Evolutionary conservation across 768 basidiomycete species (phyloP).

Genomic region (Goffeauzyma gilvescens): DNA sequence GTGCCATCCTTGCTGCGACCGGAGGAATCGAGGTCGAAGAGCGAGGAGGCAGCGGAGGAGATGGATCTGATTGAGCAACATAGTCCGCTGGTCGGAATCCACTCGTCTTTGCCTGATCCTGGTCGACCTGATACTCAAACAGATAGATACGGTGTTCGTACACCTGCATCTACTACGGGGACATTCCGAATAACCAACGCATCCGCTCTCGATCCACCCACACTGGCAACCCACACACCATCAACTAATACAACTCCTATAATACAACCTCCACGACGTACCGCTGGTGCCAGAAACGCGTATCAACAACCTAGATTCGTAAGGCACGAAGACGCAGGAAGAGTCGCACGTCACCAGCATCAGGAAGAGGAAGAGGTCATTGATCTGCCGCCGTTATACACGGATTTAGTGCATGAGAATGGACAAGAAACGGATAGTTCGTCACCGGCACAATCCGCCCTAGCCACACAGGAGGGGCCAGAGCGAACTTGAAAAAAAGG

Average conservation of each 20-base stretch:
- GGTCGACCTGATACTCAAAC: too few relatives aligned
- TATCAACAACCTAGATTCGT: slow-evolving; percentile 12
- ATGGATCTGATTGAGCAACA: too few relatives aligned
- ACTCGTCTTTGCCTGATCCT: too few relatives aligned
- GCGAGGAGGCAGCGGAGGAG: not conserved
- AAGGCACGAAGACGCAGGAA: slow-evolving; percentile 10
- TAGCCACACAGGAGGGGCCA: too few relatives aligned
- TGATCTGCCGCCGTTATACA: slow-evolving; percentile 12
- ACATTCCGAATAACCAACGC: slow-evolving; percentile 9
- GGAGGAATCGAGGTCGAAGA: too few relatives aligned
- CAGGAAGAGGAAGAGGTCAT: slow-evolving; percentile 10
- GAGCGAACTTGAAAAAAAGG: too few relatives aligned
- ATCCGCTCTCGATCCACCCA: slow-evolving; percentile 3
- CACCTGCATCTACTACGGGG: not conserved
- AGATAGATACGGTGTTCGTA: too few relatives aligned
- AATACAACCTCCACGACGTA: not conserved
- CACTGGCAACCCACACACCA: not conserved
- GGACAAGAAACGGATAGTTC: too few relatives aligned
- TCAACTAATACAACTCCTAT: not conserved
- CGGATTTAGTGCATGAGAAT: slow-evolving; percentile 10
- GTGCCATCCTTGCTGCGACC: too few relatives aligned
- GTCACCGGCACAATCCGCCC: too few relatives aligned
- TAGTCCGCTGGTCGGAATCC: too few relatives aligned
- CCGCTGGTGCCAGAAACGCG: too few relatives aligned
- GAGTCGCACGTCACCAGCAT: not conserved